Conservation (phyloP, 2,329 filamentous ascomycete genomes). For the Talaromyces sp. region DNA sequence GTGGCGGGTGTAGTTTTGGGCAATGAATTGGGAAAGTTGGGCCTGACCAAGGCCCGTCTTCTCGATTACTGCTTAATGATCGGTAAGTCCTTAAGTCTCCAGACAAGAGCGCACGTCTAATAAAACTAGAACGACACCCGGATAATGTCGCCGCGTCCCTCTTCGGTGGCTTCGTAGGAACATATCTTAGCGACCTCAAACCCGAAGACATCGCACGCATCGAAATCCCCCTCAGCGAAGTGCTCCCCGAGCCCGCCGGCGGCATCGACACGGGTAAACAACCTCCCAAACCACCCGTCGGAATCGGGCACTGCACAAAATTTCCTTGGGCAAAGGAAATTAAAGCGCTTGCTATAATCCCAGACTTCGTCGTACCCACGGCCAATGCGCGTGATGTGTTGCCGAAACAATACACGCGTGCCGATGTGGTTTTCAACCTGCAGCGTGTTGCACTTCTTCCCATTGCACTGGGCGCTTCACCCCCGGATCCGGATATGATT, state of each 20-base stretch:
- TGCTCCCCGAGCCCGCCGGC: constrained; percentile 83
- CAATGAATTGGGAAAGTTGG: constrained; percentile 79
- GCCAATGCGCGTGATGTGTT: constrained; percentile 84
- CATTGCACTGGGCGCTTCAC: constrained; percentile 81
- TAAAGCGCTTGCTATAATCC: constrained; percentile 95
- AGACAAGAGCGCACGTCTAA: neutral
- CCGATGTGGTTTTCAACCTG: constrained; percentile 88
- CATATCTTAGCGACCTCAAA: constrained; percentile 87
- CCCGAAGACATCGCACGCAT: constrained; percentile 84
- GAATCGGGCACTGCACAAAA: constrained; percentile 94
- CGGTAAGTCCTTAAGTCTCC: constrained; percentile 48
- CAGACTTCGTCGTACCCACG: constrained; percentile 92
- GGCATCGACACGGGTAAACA: constrained; percentile 83
- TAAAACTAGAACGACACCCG: constrained; percentile 65
- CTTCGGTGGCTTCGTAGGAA: constrained; percentile 94
- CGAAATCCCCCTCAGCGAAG: constrained; percentile 92
- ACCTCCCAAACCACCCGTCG: constrained; percentile 82
- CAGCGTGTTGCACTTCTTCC: constrained; percentile 90
- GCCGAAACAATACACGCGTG: constrained; percentile 71
- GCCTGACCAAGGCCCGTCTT: constrained; percentile 73
- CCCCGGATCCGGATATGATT: constrained; percentile 88
- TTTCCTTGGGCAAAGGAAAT: constrained; percentile 93
- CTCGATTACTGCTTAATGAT: constrained; percentile 98
- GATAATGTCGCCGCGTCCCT: constrained; percentile 94
- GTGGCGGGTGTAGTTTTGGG: constrained; percentile 92